These are phyloP conservation scores for Ceratobasidium sp. DNA, from an alignment of 1,284 basidiomycete species.

Conservation along the genomic window DNA sequence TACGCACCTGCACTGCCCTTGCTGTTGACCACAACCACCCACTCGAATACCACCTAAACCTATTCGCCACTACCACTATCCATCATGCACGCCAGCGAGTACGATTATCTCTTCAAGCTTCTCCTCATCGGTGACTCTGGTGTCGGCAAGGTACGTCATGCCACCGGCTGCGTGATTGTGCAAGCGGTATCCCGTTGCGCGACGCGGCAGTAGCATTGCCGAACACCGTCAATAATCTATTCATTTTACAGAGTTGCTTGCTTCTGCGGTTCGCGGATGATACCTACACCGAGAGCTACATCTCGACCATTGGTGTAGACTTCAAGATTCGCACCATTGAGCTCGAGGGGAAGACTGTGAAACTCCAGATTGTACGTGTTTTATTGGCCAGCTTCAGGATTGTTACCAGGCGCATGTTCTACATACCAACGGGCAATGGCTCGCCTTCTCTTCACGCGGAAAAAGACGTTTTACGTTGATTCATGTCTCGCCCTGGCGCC, in stretches of 20 bases:
- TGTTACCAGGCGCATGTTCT: neutral
- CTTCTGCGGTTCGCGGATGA: conserved; percentile 99
- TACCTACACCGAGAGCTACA: conserved; percentile 99
- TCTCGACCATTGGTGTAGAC: conserved; percentile 99
- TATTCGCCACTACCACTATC: conserved; percentile 7
- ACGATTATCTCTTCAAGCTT: conserved; percentile 99
- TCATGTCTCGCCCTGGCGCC: conserved; percentile 30
- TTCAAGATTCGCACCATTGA: conserved; percentile 99
- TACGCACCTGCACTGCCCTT: conserved; percentile 35
- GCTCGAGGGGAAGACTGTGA: conserved; percentile 99
- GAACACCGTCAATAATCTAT: conserved; percentile 20
- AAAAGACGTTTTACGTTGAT: neutral
- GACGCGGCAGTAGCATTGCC: conserved; percentile 14
- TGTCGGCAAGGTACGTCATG: conserved; percentile 86
- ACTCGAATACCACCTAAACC: conserved; percentile 9
- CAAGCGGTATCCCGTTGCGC: conserved; percentile 14
- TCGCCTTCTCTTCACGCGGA: conserved; percentile 16
- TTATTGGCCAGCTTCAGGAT: neutral
- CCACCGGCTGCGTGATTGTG: conserved; percentile 24
- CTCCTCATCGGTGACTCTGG: conserved; percentile 85
- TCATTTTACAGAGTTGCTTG: conserved; percentile 87
- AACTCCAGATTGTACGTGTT: conserved; percentile 95
- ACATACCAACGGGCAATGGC: conserved; percentile 28
- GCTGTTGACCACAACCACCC: conserved; percentile 27
- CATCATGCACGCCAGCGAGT: conserved; percentile 88